phyloP scores from a whole-genome alignment of 257 asterid species.

The Solanum microdontum region DNA sequence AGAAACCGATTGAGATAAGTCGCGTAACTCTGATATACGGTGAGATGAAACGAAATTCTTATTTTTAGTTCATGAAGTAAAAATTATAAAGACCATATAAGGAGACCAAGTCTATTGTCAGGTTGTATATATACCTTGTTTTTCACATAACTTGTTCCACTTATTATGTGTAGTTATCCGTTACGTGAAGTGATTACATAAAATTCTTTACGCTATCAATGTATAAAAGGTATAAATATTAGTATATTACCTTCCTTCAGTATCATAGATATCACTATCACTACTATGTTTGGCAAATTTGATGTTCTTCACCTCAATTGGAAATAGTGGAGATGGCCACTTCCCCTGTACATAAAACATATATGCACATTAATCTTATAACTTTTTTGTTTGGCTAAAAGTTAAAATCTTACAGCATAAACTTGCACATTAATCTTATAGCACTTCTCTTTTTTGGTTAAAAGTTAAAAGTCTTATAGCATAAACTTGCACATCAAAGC shows the following conservation, averaged over 20 bases:
- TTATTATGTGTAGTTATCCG: neutral
- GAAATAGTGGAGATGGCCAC: conserved; percentile 33
- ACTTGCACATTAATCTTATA: neutral
- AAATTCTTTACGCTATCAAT: neutral
- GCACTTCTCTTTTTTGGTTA: neutral
- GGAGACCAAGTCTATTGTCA: neutral
- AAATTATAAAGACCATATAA: neutral
- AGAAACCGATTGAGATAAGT: neutral
- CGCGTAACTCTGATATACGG: neutral
- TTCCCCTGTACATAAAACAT: conserved; percentile 33
- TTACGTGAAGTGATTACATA: rapidly evolving
- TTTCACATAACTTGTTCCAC: neutral
- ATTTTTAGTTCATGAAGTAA: neutral
- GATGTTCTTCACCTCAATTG: conserved; percentile 57
- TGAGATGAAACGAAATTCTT: neutral
- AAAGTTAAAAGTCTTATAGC: neutral
- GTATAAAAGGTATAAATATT: neutral
- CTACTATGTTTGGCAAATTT: conserved; percentile 46
- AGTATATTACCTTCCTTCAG: conserved; percentile 54
- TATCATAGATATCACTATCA: conserved; percentile 59
- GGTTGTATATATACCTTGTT: neutral
- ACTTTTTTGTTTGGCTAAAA: neutral
- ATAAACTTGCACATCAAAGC: neutral
- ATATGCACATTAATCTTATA: neutral
- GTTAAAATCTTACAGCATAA: neutral